A percentile compares a stretch with the other conserved stretches of the same genome.
Evolutionary conservation across 129 eudicot species (phyloP).

Genomic region (Artemisia annua): DNA sequence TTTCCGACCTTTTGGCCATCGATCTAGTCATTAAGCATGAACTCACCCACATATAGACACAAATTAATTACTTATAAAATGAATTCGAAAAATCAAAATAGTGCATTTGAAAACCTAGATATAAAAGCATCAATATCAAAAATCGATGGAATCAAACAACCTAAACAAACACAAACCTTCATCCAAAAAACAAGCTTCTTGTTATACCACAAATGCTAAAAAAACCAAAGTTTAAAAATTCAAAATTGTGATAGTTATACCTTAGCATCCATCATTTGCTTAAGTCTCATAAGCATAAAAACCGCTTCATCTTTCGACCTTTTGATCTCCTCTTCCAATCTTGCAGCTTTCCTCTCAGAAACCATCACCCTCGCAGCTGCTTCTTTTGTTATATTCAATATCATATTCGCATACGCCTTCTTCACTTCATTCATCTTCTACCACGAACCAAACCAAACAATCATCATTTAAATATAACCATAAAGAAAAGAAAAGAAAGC

Average conservation of each 20-base stretch:
- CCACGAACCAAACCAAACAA: background rate
- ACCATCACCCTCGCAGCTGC: slow-evolving; percentile 66
- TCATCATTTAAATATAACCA: no score
- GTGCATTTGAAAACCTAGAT: slow-evolving; percentile 1
- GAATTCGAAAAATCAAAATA: no score
- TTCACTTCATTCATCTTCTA: slow-evolving; percentile 60
- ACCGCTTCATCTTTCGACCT: slow-evolving; percentile 54
- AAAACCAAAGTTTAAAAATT: background rate
- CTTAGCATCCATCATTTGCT: slow-evolving; percentile 75
- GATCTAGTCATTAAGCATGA: background rate
- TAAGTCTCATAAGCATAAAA: slow-evolving; percentile 59
- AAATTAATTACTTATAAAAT: no score
- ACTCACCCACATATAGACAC: no score
- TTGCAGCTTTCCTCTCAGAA: slow-evolving; percentile 56
- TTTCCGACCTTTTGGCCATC: no score
- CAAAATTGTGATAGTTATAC: slow-evolving; percentile 30
- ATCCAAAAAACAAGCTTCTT: slow-evolving; percentile 5
- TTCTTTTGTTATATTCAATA: slow-evolving; percentile 69
- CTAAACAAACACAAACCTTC: background rate
- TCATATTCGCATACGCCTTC: slow-evolving; percentile 77
- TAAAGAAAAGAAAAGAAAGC: no score
- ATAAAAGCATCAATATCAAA: background rate
- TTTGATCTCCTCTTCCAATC: slow-evolving; percentile 52
- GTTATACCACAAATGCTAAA: background rate
- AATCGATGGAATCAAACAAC: background rate